phyloP scores from a whole-genome alignment of 352 stramenopile species.

The Phytophthora pini region DNA sequence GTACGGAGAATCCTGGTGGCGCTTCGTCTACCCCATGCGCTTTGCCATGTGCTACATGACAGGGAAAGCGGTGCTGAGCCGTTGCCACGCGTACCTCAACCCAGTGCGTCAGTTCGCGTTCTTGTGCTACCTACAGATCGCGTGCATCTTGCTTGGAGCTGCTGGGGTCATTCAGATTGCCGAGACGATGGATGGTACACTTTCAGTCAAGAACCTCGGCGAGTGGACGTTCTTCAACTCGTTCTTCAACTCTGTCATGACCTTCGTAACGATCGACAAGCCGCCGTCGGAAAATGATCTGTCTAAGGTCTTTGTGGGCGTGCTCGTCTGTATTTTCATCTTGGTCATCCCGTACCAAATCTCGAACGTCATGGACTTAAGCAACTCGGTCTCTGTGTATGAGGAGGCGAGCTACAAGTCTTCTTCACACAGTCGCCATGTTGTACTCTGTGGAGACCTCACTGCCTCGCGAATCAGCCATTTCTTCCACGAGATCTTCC shows the following conservation, averaged over 20 bases:
- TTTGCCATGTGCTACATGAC: constrained; percentile 88
- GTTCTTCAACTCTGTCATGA: constrained; percentile 90
- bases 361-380: constrained; percentile 82
- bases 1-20: constrained; percentile 78
- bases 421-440: constrained; percentile 61
- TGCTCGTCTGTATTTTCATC: constrained; percentile 86
- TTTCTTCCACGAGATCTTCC: constrained; percentile 90
- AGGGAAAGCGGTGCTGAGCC: constrained; percentile 74
- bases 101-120: constrained; percentile 82
- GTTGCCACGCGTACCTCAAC: constrained; percentile 82
- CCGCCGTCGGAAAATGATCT: constrained; percentile 84
- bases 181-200: constrained; percentile 72
- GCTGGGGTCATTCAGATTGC: constrained; percentile 87
- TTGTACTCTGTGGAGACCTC: constrained; percentile 86
- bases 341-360: constrained; percentile 89
- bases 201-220: constrained; percentile 60
- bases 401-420: constrained; percentile 80
- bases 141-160: constrained; percentile 75
- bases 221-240: constrained; percentile 91
- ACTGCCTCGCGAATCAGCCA: constrained; percentile 82
- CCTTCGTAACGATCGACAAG: constrained; percentile 89
- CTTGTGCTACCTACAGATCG: constrained; percentile 85
- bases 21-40: constrained; percentile 85
- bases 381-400: constrained; percentile 75
- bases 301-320: constrained; percentile 81